A percentile compares a stretch with the other conserved stretches of the same genome.
phyloP scores from a whole-genome alignment of 2,329 filamentous ascomycete genomes.

The Helotiales sp. region DNA sequence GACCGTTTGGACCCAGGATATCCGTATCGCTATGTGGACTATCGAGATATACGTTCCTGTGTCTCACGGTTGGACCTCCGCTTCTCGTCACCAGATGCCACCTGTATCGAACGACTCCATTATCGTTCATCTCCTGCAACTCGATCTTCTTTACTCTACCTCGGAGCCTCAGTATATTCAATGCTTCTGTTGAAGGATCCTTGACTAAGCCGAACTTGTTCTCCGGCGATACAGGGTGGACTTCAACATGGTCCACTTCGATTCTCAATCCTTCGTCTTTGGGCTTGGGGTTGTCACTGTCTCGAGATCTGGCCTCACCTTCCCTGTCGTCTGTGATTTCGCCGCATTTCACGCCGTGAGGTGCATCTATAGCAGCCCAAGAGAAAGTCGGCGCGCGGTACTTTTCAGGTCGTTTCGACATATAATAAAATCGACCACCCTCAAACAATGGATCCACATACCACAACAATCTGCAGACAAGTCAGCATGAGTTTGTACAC shows the following conservation, averaged over 20 bases:
- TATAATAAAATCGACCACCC: not conserved
- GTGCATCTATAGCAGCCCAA: not conserved
- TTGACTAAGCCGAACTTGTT: not conserved
- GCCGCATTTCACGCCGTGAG: not conserved
- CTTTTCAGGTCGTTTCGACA: not conserved
- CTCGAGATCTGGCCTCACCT: not conserved
- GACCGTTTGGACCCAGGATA: not conserved
- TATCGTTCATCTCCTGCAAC: not conserved
- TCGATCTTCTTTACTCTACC: not conserved
- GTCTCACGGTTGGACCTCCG: not conserved
- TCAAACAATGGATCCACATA: not conserved
- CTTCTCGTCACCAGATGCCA: not conserved
- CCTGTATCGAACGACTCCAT: not conserved
- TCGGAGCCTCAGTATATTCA: not conserved
- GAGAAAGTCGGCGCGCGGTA: not conserved
- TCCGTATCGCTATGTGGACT: not conserved
- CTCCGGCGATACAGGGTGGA: not conserved
- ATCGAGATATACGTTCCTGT: not conserved
- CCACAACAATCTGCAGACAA: too few species aligned
- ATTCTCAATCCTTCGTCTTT: not conserved
- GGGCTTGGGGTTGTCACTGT: not conserved
- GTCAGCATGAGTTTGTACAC: too few species aligned
- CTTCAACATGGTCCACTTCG: not conserved
- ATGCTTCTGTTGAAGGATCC: not conserved
- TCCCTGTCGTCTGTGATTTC: not conserved